A percentile compares a stretch with the other conserved stretches of the same genome.
phyloP scores from a whole-genome alignment of 2,329 filamentous ascomycete genomes.

The Botrytis byssoidea region DNA sequence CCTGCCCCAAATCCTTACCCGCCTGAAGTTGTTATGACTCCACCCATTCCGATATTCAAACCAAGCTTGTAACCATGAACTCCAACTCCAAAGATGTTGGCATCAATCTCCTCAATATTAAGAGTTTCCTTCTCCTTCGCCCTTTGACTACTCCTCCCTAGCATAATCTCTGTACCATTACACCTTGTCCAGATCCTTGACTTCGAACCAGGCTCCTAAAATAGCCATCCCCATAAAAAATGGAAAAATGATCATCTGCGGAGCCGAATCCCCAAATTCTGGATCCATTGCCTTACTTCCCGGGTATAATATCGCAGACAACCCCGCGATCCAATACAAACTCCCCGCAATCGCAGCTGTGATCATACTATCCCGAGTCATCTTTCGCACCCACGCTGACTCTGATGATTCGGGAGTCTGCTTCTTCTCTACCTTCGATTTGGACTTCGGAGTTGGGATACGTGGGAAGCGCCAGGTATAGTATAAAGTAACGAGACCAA shows the following conservation, averaged over 20 bases:
- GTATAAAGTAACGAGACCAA: slow-evolving; percentile 43
- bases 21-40: neutral
- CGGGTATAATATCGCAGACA: slow-evolving; percentile 48
- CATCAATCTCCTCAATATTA: neutral
- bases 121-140: neutral
- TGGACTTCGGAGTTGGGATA: neutral
- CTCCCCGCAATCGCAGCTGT: slow-evolving; percentile 42
- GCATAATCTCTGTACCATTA: neutral
- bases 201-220: slow-evolving; percentile 24
- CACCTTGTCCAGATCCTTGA: neutral
- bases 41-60: neutral
- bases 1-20: neutral
- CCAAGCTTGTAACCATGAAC: neutral
- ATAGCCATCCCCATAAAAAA: slow-evolving; percentile 16
- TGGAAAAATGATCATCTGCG: slow-evolving; percentile 37
- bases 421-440: neutral
- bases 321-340: slow-evolving; percentile 46
- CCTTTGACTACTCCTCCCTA: neutral
- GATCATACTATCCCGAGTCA: slow-evolving; percentile 29
- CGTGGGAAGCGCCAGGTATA: slow-evolving; percentile 36
- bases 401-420: neutral
- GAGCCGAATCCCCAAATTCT: slow-evolving; percentile 44
- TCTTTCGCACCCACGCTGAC: neutral
- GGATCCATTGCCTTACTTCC: slow-evolving; percentile 46
- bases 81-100: neutral